Evolutionary conservation across 495 filamentous ascomycete species (phyloP), one percentile per base, ranked within the genome.

Genomic region (Lasiosphaeria hispida): DNA sequence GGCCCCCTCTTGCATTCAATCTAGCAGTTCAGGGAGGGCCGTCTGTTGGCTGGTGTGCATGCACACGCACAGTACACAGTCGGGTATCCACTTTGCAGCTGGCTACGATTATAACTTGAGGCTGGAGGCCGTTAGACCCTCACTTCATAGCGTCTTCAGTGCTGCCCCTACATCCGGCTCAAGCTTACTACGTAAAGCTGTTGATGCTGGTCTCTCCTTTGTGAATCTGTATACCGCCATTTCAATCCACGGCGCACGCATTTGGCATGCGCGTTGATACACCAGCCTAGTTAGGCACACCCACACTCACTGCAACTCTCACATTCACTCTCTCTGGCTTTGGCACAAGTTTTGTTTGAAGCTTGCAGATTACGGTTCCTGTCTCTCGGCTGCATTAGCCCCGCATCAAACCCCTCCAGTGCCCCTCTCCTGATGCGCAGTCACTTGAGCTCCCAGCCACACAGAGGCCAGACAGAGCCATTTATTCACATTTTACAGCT

Each of bases 351-450:
- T 30, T 30, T 30, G 2, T 11, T 15, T 47, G 43, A 23, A 10
- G 10, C 7, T 11, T 47, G 43, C 43, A 6, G 43, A 19, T 47
- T 17, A 23, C 43, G 18, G 43, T 17, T 40, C 35, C 11, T 19
- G 17, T 36, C 49, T 36, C 33, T 47, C 48, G 10, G 33, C 63
- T 64, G 55, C 59, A 64, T 62, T 57, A 58, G 51, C 60, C 56
- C 57, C 56, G 51, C 60, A 55, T 49, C 44, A 34, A 48, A 47
- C 50, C 60, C 60, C 64, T 62, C 63, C 66, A 60, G 44, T 38
- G 35, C 39, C 43, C 48, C 55, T 33, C 55, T 39, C 9, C 43
- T 34, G 11, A 38, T 37, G 10, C 44, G 10, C n/a, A 48, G 44
- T 13, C 39, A 41, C 50, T 53, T 42, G 36, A 30, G 23, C 23